Evolutionary conservation across 495 filamentous ascomycete species (phyloP), one percentile per base, ranked within the genome.

Genomic region (Aspergillus haitiensis): DNA sequence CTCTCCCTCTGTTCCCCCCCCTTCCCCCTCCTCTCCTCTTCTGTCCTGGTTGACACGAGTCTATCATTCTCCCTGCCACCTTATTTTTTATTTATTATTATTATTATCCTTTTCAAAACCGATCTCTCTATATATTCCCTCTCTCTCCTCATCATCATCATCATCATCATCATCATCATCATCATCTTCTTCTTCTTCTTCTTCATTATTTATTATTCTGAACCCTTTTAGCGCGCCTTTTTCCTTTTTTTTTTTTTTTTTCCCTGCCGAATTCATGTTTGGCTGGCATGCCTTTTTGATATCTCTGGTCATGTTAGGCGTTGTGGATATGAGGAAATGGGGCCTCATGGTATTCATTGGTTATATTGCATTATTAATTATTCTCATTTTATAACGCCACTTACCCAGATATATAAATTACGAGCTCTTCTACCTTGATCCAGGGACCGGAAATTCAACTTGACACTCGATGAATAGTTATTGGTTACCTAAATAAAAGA

Each of bases 301-400:
- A 42, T 21, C 39, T 42, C 27, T 56, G 39, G 39, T 27, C 34
- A 6, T 4, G 53, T 46, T 51, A 16, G 48, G 48, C 48, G 48
- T 51, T 51, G 12, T 12, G 48, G 21, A 33, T 7, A 21, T 13
- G 21, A 47, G 48, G 34, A 31, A 31, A n/a, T 34, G 11, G 34
- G 7, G 10, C 32, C 48, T 34, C 27, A 34, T 27, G 47, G 47
- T 10, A 27, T 27, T 27, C 21, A 32, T 50, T 9, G 21, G 47
- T 34, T 34, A 33, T 33, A 12, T 33, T 51, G 48, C 48, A 51
- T 51, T 48, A 18, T 15, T 16, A 47, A 2, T 3, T 27, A 27
- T 47, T 16, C 21, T 2, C n/a, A 47, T 47, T 21, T 2, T 21
- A 47, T 21, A 47, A 47, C 2, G 10, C 11, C 15, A 47, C 15